These are phyloP conservation scores for Wickerhamiella cacticola DNA, from an alignment of 805 yeast species.

Conservation along the genomic window DNA sequence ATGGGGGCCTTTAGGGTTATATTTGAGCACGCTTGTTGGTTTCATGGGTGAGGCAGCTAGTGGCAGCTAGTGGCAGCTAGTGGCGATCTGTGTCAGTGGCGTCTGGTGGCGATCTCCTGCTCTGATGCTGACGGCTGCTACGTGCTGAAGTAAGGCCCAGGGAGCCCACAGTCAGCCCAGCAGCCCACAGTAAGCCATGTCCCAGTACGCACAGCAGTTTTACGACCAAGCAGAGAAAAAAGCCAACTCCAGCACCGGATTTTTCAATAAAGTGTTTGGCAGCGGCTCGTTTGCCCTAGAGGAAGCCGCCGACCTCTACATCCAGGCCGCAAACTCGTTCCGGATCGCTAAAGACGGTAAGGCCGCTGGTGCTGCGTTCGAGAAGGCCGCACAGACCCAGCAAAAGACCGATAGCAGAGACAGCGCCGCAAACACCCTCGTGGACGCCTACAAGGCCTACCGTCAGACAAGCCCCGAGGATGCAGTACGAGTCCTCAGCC, in stretches of 20 bases:
- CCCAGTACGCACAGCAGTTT: slow-evolving; percentile 7
- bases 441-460: slow-evolving; percentile 84
- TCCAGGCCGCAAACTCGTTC: slow-evolving; percentile 88
- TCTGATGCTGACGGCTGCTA: no score
- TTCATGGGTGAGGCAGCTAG: background rate
- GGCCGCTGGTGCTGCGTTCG: slow-evolving; percentile 72
- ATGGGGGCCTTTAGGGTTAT: background rate
- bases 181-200: no score
- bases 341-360: slow-evolving; percentile 55
- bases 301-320: slow-evolving; percentile 82
- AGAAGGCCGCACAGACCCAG: slow-evolving; percentile 75
- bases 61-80: background rate
- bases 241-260: slow-evolving; percentile 57
- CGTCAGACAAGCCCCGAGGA: slow-evolving; percentile 58
- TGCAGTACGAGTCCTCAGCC: slow-evolving; percentile 63
- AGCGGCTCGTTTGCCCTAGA: slow-evolving; percentile 55
- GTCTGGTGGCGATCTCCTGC: no score
- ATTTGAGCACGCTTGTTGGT: background rate
- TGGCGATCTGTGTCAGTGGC: background rate
- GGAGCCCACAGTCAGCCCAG: no score
- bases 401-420: slow-evolving; percentile 63
- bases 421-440: slow-evolving; percentile 80
- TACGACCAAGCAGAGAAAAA: slow-evolving; percentile 51
- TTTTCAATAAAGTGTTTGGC: slow-evolving; percentile 36
- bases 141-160: no score